A percentile compares a stretch with the other conserved stretches of the same genome.
Conservation (phyloP, 345 rosid genomes). For the Reutealis trisperma region DNA sequence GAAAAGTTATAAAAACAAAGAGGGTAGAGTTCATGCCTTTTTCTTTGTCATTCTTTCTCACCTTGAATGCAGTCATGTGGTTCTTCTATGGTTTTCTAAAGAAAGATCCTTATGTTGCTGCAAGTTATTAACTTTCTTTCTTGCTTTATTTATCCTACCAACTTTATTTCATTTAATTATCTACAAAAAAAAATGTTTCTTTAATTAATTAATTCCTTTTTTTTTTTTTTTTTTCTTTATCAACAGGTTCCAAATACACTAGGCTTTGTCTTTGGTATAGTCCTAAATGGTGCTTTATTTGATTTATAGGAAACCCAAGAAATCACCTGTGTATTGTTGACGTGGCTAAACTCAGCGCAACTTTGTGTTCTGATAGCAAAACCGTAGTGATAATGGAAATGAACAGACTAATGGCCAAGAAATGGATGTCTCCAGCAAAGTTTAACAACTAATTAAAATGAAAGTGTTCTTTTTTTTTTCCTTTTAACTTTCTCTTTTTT, state of each 20-base stretch:
- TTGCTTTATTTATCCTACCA: neutral
- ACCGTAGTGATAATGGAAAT: constrained; percentile 14
- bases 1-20: constrained; percentile 75
- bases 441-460: neutral
- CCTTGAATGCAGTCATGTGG: constrained; percentile 59
- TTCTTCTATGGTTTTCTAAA: constrained; percentile 46
- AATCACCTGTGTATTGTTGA: constrained; percentile 27
- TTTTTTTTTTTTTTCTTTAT: neutral
- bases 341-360: constrained; percentile 40
- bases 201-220: no score
- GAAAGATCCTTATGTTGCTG: constrained; percentile 23
- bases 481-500: no score
- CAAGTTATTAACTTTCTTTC: constrained; percentile 7
- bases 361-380: constrained; percentile 44
- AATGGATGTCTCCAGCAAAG: constrained; percentile 17
- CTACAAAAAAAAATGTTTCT: no score
- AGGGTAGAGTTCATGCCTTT: constrained; percentile 78
- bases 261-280: constrained; percentile 49
- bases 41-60: constrained; percentile 51
- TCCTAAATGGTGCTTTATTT: constrained; percentile 57
- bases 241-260: constrained; percentile 55
- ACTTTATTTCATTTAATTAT: neutral
- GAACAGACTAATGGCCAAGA: constrained; percentile 25
- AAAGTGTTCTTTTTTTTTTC: neutral
- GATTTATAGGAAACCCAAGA: constrained; percentile 33